Base-by-base conservation (phyloP, 1,139 yeast species). In the Lodderomyces orthopsilosis region DNA sequence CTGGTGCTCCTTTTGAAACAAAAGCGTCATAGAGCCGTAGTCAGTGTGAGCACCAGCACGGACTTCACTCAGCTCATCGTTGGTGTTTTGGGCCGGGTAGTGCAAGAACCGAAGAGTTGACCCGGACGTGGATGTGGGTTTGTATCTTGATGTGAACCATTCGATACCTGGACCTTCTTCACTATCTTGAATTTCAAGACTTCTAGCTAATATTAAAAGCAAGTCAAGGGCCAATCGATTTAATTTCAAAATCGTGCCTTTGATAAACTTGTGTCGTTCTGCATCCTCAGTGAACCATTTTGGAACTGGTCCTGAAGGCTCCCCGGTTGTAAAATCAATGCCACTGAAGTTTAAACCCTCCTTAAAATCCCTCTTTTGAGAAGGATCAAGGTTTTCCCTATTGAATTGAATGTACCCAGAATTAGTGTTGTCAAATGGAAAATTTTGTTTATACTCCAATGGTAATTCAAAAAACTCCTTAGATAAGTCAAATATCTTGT, bases 21-120 rank as follows among this genome's bases (percentile, higher is more conserved):
- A 65, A 32, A 85, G 64, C 0, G 95, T 86, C 51, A 85, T 60
- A 0, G 87, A 73, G 0, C 94, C 94, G 57, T 84, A 86, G 58
- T 86, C 95, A 0, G 95, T 85, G 53, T 87, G 95, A 1, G 94
- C 94, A 24, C 95, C 95, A 2, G 94, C 94, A 41, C 94, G 69
- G 38, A 84, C 76, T n/a, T 66, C 72, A 17, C 75, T 71, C 15
- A 13, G 18, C 46, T 77, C 79, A 0, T 85, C 79, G 44, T 69
- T 74, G 33, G 74, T 56, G 9, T 85, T 38, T 18, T 17, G 28
- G n/a, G n/a, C 75, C 0, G 91, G 91, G 56, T 86, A 86, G 57
- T 81, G 86, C 41, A 86, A 66, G 52, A 86, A 70, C 52, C 95
- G 68, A 55, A 86, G 72, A 0, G 87, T 78, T 4, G 89, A 68